These are phyloP conservation scores for Botrytis pseudocinerea DNA, from an alignment of 2,329 filamentous ascomycete species.

Conservation along the genomic window DNA sequence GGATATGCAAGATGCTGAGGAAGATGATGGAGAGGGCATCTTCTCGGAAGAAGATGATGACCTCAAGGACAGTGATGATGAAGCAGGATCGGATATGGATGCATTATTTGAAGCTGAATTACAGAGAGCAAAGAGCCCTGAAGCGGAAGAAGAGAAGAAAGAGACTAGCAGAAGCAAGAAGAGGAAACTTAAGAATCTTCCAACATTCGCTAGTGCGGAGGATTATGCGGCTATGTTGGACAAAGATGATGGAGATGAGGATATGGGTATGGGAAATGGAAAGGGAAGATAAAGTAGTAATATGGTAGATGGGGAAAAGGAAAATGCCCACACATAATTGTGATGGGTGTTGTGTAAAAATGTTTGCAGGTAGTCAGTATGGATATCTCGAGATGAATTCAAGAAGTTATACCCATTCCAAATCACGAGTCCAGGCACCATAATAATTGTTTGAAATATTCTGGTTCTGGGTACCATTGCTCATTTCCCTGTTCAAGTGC, in stretches of 20 bases:
- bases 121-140: slow-evolving; percentile 43
- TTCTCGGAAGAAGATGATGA: slow-evolving; percentile 44
- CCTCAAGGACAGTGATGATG: slow-evolving; percentile 48
- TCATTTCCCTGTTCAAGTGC: background rate
- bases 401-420: slow-evolving; percentile 7
- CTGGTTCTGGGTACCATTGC: background rate
- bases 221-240: slow-evolving; percentile 88
- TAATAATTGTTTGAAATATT: background rate
- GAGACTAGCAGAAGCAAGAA: slow-evolving; percentile 59
- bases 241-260: slow-evolving; percentile 60
- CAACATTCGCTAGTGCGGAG: slow-evolving; percentile 89
- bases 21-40: slow-evolving; percentile 35
- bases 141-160: slow-evolving; percentile 36
- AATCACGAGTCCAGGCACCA: background rate
- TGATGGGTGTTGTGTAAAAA: background rate
- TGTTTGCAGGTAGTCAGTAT: background rate
- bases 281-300: slow-evolving; percentile 1
- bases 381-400: background rate
- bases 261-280: slow-evolving; percentile 27
- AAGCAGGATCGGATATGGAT: slow-evolving; percentile 54
- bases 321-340: background rate
- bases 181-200: slow-evolving; percentile 84
- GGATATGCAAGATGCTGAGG: slow-evolving; percentile 25
- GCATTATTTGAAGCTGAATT: slow-evolving; percentile 43
- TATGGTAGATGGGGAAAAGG: background rate